phyloP scores from a whole-genome alignment of 2,329 filamentous ascomycete species.

The Trichoderma afroharzianum region DNA sequence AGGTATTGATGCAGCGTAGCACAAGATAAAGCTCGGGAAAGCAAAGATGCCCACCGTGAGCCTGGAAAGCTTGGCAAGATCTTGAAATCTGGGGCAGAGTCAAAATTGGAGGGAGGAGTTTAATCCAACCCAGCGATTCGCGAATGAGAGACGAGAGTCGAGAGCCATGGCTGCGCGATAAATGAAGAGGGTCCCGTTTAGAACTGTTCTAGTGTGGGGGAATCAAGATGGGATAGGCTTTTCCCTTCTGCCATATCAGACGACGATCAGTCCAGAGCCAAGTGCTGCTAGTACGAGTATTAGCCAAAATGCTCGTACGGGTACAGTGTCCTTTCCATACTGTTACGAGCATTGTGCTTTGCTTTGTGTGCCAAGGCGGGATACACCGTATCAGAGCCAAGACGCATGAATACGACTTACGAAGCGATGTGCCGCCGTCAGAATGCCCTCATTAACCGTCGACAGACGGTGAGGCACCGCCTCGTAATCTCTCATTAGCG shows the following conservation, averaged over 20 bases:
- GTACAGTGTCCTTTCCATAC: not conserved
- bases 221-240: not conserved
- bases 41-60: not conserved
- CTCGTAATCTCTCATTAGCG: not conserved
- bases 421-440: not conserved
- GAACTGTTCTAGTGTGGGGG: not conserved
- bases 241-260: not conserved
- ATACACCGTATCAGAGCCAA: not conserved
- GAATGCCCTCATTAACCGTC: not conserved
- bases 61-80: slow-evolving; percentile 13
- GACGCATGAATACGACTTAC: not conserved
- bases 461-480: not conserved
- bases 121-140: not conserved
- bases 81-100: slow-evolving; percentile 7
- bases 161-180: not conserved
- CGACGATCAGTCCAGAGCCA: slow-evolving; percentile 8
- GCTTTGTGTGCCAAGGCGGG: not conserved
- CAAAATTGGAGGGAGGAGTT: not conserved
- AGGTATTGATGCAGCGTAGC: not conserved
- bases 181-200: slow-evolving; percentile 2
- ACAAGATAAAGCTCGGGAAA: not conserved
- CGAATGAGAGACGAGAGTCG: slow-evolving; percentile 6
- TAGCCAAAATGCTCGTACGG: not conserved
- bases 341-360: not conserved
- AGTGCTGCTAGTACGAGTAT: not conserved